phyloP scores from a whole-genome alignment of 2,329 filamentous ascomycete species.

The Alternaria burnsii region DNA sequence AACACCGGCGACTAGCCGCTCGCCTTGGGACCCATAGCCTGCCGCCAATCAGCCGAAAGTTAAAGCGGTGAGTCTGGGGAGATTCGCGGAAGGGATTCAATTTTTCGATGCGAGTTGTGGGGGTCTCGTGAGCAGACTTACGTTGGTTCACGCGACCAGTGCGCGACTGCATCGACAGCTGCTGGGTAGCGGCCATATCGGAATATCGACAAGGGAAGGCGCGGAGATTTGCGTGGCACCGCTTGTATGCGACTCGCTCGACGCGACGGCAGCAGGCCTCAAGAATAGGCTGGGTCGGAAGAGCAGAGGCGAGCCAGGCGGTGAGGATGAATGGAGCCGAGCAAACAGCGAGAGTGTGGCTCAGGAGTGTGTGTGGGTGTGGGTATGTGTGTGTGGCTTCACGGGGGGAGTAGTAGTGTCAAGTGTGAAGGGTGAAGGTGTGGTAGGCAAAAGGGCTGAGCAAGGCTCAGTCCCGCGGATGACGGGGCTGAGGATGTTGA shows the following conservation, averaged over 20 bases:
- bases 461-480: conserved; percentile 59
- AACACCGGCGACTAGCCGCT: conserved; percentile 92
- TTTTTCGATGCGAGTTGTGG: not conserved
- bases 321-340: conserved; percentile 39
- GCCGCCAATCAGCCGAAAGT: conserved; percentile 30
- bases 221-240: conserved; percentile 5
- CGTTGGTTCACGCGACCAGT: conserved; percentile 81
- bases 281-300: conserved; percentile 23
- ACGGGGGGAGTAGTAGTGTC: conserved; percentile 18
- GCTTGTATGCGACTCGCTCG: conserved; percentile 24
- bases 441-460: conserved; percentile 28
- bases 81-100: conserved; percentile 17
- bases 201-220: no score
- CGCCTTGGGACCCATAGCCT: conserved; percentile 93
- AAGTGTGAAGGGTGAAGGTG: conserved; percentile 38
- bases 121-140: conserved; percentile 62
- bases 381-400: conserved; percentile 12
- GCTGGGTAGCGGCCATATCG: conserved; percentile 56
- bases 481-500: conserved; percentile 59
- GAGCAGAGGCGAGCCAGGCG: conserved; percentile 31
- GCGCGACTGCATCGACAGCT: conserved; percentile 69
- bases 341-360: conserved; percentile 27
- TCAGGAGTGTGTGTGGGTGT: not conserved
- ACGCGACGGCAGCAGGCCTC: conserved; percentile 14
- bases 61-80: conserved; percentile 9